Conservation (phyloP, 495 filamentous ascomycete genomes). For the Peziza echinospora region DNA sequence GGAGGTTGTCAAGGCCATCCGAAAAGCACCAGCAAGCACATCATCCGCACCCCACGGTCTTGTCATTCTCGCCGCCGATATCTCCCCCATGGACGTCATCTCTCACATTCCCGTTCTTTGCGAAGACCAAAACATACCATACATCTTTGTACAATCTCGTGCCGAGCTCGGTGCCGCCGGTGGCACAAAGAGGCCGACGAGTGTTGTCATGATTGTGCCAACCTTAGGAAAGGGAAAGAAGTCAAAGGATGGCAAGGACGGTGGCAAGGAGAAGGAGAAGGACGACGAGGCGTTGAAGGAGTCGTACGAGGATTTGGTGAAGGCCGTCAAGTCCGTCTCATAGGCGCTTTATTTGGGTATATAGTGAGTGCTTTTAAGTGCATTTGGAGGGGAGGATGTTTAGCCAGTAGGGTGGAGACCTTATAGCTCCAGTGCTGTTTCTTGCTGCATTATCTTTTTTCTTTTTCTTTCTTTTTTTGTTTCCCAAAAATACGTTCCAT, state of each 20-base stretch:
- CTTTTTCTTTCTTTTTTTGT: no score
- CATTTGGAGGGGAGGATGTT: no score
- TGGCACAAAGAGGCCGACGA: slow-evolving; percentile 82
- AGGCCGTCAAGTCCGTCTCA: slow-evolving; percentile 49
- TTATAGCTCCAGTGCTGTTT: no score
- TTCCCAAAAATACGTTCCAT: no score
- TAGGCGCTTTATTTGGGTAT: no score
- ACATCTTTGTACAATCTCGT: slow-evolving; percentile 70
- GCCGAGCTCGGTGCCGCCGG: slow-evolving; percentile 81
- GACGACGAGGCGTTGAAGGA: slow-evolving; percentile 45
- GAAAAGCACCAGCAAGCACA: slow-evolving; percentile 47
- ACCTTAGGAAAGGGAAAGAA: slow-evolving; percentile 34
- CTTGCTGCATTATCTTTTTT: no score
- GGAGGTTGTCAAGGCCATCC: slow-evolving; percentile 90
- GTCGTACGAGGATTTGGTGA: slow-evolving; percentile 47
- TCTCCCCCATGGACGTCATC: slow-evolving; percentile 93
- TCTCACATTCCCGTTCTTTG: slow-evolving; percentile 91
- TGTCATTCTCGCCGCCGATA: slow-evolving; percentile 84
- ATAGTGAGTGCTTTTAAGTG: no score
- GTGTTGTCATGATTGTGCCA: slow-evolving; percentile 64
- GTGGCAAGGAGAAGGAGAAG: slow-evolving; percentile 26
- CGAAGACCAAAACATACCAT: slow-evolving; percentile 89
- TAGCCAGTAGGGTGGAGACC: no score
- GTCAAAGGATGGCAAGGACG: slow-evolving; percentile 26
- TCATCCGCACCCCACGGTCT: slow-evolving; percentile 36